A percentile compares a stretch with the other conserved stretches of the same genome.
Conservation (phyloP, 2,329 filamentous ascomycete genomes). For the Exophiala sideris region DNA sequence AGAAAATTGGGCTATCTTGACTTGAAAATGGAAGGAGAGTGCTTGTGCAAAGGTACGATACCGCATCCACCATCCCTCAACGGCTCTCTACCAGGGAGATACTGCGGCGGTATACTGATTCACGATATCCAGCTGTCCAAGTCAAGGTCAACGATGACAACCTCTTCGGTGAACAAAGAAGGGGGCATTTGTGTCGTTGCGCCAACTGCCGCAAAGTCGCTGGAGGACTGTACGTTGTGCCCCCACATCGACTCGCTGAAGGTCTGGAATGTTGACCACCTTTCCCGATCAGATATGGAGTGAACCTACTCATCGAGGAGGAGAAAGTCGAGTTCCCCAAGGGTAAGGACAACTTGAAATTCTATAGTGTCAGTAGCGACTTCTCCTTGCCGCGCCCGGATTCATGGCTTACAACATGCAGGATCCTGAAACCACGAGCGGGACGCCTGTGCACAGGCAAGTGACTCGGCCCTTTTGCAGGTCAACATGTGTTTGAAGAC, state of each 20-base stretch:
- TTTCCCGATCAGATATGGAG: constrained; percentile 16
- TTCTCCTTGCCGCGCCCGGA: background rate
- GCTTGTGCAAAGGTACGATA: constrained; percentile 23
- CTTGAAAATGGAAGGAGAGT: constrained; percentile 23
- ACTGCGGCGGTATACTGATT: no score
- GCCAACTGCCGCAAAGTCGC: constrained; percentile 51
- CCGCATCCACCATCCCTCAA: background rate
- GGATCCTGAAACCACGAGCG: constrained; percentile 46
- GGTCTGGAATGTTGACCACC: background rate
- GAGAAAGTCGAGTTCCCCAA: constrained; percentile 47
- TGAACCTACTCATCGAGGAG: constrained; percentile 33
- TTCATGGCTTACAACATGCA: background rate
- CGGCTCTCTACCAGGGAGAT: background rate
- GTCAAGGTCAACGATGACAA: constrained; percentile 49
- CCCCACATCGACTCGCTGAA: background rate
- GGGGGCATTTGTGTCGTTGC: constrained; percentile 52
- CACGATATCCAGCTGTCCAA: constrained; percentile 35
- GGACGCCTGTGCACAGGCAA: constrained; percentile 39
- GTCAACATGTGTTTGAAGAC: background rate
- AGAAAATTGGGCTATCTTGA: no score
- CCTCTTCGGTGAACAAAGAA: constrained; percentile 42
- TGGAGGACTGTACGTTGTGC: constrained; percentile 33
- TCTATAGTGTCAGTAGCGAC: constrained; percentile 32
- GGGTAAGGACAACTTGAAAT: constrained; percentile 43
- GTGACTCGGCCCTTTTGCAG: background rate